These are phyloP conservation scores for Verticillium longisporum DNA, from an alignment of 2,329 filamentous ascomycete genomes.

Conservation along the genomic window DNA sequence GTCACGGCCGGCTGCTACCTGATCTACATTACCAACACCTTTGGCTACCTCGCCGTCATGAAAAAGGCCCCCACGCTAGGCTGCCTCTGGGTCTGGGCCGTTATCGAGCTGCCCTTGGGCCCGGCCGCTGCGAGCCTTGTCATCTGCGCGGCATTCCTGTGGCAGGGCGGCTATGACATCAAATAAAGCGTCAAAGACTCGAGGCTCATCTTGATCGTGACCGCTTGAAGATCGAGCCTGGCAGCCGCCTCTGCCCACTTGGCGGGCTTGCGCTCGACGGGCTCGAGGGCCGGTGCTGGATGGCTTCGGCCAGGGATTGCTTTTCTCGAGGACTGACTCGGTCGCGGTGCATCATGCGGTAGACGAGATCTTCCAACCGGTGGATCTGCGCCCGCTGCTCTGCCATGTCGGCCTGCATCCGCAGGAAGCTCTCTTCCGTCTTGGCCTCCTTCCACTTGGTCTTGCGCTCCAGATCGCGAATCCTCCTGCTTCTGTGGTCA, in stretches of 20 bases:
- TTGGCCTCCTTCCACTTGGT: slow-evolving; percentile 21
- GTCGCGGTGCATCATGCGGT: slow-evolving; percentile 15
- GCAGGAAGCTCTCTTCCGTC: slow-evolving; percentile 18
- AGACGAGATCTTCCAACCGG: slow-evolving; percentile 19
- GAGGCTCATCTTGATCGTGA: slow-evolving; percentile 9
- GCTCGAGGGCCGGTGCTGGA: slow-evolving; percentile 3
- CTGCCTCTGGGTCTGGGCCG: slow-evolving; percentile 87
- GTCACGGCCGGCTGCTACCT: slow-evolving; percentile 67
- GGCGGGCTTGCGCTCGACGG: not conserved
- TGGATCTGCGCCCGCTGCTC: slow-evolving; percentile 19
- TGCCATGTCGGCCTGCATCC: slow-evolving; percentile 16
- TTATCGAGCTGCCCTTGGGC: slow-evolving; percentile 73
- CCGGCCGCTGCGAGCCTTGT: slow-evolving; percentile 54
- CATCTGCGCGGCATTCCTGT: slow-evolving; percentile 36
- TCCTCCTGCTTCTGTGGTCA: slow-evolving; percentile 13
- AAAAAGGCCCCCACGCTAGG: slow-evolving; percentile 85
- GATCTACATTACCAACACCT: slow-evolving; percentile 71
- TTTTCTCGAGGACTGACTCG: slow-evolving; percentile 7
- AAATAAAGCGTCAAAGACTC: slow-evolving; percentile 5
- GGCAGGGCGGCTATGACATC: slow-evolving; percentile 43
- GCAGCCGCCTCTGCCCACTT: not conserved
- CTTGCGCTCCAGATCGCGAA: slow-evolving; percentile 26
- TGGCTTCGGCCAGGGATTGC: slow-evolving; percentile 3
- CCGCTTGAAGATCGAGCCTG: not conserved
- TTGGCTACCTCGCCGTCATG: slow-evolving; percentile 82